Percentiles rank a stretch among this genome's conserved stretches.
Evolutionary conservation across 2,329 filamentous ascomycete genomes (phyloP).

Genomic region (Bimuria novae-zelandiae): DNA sequence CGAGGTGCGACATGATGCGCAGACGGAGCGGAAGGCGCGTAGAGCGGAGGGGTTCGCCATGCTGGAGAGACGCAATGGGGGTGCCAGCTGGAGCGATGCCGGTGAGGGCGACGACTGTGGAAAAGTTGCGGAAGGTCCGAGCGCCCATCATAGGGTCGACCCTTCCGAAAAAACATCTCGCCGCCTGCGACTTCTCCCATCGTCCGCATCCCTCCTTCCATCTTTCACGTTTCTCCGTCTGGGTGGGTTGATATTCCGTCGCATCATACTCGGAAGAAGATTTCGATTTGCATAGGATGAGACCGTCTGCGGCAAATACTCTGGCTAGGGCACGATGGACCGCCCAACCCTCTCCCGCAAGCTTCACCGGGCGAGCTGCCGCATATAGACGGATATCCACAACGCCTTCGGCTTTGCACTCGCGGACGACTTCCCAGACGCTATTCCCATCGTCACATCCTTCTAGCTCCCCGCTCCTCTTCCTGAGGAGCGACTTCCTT

Average conservation of each 20-base stretch:
- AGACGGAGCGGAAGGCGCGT: constrained; percentile 38
- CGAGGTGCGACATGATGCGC: constrained; percentile 45
- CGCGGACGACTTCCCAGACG: constrained; percentile 30
- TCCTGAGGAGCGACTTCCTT: constrained; percentile 51
- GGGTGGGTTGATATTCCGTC: background rate
- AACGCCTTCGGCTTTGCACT: constrained; percentile 33
- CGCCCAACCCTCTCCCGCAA: constrained; percentile 41
- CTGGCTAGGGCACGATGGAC: constrained; percentile 49
- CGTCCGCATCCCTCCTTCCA: constrained; percentile 26
- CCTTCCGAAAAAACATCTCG: constrained; percentile 26
- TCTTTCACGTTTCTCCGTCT: constrained; percentile 17
- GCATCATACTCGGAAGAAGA: background rate
- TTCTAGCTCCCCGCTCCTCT: constrained; percentile 35
- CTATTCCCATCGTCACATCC: constrained; percentile 14
- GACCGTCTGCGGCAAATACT: constrained; percentile 46
- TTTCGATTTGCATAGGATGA: constrained; percentile 47
- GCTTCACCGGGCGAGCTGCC: constrained; percentile 52
- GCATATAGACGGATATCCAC: constrained; percentile 55
- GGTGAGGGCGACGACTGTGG: constrained; percentile 8
- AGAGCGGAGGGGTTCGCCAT: constrained; percentile 34
- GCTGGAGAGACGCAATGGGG: constrained; percentile 14
- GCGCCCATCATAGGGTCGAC: constrained; percentile 13
- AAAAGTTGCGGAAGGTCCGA: constrained; percentile 33
- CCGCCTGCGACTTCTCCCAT: constrained; percentile 19
- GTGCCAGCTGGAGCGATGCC: constrained; percentile 9